phyloP scores from a whole-genome alignment of 2,329 filamentous ascomycete species.

The Basipetospora chlamydospora region DNA sequence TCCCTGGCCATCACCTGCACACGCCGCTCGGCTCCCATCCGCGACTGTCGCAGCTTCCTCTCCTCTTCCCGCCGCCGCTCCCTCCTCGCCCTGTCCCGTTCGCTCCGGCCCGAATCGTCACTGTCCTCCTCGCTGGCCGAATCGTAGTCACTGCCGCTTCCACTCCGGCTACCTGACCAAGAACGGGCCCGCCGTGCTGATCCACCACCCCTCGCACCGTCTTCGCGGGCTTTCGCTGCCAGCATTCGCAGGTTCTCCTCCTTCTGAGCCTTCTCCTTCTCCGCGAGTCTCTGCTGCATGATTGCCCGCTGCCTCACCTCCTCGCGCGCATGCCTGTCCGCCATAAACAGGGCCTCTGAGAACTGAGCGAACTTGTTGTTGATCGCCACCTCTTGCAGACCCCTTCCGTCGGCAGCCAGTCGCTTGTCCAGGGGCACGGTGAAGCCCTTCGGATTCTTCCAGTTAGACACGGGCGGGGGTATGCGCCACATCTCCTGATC shows the following conservation, averaged over 20 bases:
- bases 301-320: conserved; percentile 83
- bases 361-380: conserved; percentile 98
- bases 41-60: conserved; percentile 77
- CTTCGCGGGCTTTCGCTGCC: conserved; percentile 83
- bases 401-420: conserved; percentile 81
- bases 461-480: conserved; percentile 79
- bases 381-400: conserved; percentile 84
- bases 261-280: conserved; percentile 91
- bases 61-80: conserved; percentile 74
- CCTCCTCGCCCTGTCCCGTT: conserved; percentile 61
- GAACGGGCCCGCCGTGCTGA: conserved; percentile 21
- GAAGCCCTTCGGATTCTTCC: conserved; percentile 99
- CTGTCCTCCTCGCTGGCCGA: conserved; percentile 34
- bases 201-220: conserved; percentile 43
- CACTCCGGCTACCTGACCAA: conserved; percentile 21
- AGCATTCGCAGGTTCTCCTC: conserved; percentile 81
- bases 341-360: conserved; percentile 84
- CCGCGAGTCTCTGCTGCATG: conserved; percentile 92
- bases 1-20: conserved; percentile 89
- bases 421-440: conserved; percentile 93
- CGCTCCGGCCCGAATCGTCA: conserved; percentile 57
- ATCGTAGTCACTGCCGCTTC: conserved; percentile 38
- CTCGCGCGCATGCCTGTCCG: conserved; percentile 85
- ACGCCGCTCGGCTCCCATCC: conserved; percentile 86
- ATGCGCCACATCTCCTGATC: conserved; percentile 96